A percentile compares a stretch with the other conserved stretches of the same genome.
Evolutionary conservation across 2,329 filamentous ascomycete species (phyloP).

Genomic region (Epicoccum nigrum): DNA sequence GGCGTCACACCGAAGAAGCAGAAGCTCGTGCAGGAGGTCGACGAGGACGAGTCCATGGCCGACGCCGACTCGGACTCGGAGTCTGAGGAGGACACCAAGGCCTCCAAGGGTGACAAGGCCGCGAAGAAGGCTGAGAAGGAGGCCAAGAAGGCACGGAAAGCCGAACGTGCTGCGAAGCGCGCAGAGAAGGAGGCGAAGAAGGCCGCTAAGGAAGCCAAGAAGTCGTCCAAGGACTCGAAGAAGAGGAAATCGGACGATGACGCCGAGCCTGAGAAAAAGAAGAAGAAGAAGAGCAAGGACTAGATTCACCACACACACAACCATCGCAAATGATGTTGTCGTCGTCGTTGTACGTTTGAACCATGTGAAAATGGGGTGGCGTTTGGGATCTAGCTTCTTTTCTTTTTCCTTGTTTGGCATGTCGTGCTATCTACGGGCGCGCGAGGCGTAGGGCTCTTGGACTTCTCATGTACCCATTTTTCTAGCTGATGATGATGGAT

Average conservation of each 20-base stretch:
- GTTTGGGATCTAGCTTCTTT: conserved; percentile 19
- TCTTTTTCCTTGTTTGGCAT: conserved; percentile 17
- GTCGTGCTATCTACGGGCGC: conserved; percentile 18
- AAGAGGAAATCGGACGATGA: conserved; percentile 57
- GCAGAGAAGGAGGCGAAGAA: conserved; percentile 60
- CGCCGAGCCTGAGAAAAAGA: conserved; percentile 56
- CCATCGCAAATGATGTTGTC: neutral
- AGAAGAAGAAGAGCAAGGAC: conserved; percentile 64
- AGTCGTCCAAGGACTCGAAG: conserved; percentile 61
- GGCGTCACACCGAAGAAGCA: conserved; percentile 49
- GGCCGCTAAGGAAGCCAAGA: conserved; percentile 57
- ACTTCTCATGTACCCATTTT: conserved; percentile 23
- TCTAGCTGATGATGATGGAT: conserved; percentile 25
- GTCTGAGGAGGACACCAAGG: conserved; percentile 38
- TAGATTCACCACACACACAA: no score
- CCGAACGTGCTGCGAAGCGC: conserved; percentile 47
- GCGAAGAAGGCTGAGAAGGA: conserved; percentile 51
- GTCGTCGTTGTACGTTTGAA: conserved; percentile 16
- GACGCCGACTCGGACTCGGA: conserved; percentile 44
- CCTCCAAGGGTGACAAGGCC: conserved; percentile 47
- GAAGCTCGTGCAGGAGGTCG: conserved; percentile 58
- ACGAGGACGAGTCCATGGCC: conserved; percentile 50
- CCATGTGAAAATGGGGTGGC: conserved; percentile 22
- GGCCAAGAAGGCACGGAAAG: conserved; percentile 53
- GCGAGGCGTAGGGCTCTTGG: conserved; percentile 28